A percentile compares a stretch with the other conserved stretches of the same genome.
phyloP scores from a whole-genome alignment of 2,329 filamentous ascomycete genomes.

The Aureobasidium sp. region DNA sequence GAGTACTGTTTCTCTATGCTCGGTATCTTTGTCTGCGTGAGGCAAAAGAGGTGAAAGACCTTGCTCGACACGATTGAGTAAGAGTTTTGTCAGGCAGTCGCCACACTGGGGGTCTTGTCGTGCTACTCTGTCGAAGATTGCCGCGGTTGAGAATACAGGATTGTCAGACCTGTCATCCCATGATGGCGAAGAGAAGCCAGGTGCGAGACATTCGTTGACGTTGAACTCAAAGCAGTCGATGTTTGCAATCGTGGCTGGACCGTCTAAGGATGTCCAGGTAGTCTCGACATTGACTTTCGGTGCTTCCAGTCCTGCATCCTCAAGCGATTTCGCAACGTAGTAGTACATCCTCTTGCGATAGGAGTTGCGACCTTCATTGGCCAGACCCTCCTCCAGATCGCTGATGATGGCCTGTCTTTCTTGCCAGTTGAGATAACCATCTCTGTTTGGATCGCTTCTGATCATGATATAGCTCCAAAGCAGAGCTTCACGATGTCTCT shows the following conservation, averaged over 20 bases:
- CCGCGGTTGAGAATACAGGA: conserved; percentile 43
- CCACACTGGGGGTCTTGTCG: conserved; percentile 45
- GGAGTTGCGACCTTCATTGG: conserved; percentile 36
- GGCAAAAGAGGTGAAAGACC: conserved; percentile 45
- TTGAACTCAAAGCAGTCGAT: conserved; percentile 47
- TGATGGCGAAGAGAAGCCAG: conserved; percentile 43
- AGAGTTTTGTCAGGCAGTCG: conserved; percentile 47
- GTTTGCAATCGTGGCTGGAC: conserved; percentile 44
- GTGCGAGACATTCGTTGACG: conserved; percentile 46
- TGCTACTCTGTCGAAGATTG: conserved; percentile 44
- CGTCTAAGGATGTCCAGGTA: conserved; percentile 49
- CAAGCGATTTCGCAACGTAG: conserved; percentile 38
- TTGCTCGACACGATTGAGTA: conserved; percentile 39
- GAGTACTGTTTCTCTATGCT: conserved; percentile 33
- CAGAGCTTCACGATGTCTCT: conserved; percentile 48
- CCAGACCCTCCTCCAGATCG: conserved; percentile 41
- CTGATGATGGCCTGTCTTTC: conserved; percentile 43
- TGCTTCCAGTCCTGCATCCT: conserved; percentile 43
- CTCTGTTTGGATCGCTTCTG: conserved; percentile 40
- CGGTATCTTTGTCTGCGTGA: conserved; percentile 32
- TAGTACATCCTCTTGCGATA: conserved; percentile 45
- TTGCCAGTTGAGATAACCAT: conserved; percentile 46
- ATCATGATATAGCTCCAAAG: conserved; percentile 51
- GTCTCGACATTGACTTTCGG: conserved; percentile 46
- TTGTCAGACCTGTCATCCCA: conserved; percentile 40